A percentile compares a stretch with the other conserved stretches of the same genome.
Evolutionary conservation across 1,284 basidiomycete species (phyloP).

Genomic region (Clitocybe nebularis): DNA sequence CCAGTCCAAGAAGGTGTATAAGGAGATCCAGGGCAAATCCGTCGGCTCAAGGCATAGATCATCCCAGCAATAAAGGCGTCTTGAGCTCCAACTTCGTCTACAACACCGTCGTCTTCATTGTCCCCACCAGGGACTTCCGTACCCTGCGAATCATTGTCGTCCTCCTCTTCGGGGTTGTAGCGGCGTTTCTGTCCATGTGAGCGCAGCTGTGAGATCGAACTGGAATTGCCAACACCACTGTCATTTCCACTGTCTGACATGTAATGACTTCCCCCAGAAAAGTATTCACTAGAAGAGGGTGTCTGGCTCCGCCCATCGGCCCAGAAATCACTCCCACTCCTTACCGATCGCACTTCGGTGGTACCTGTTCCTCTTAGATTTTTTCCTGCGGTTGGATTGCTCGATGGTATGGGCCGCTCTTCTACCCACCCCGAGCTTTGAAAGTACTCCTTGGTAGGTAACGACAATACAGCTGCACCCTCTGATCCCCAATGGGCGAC

Average conservation of each 20-base stretch:
- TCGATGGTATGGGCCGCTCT: constrained; percentile 26
- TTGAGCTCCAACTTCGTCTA: constrained; percentile 72
- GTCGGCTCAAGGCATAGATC: constrained; percentile 69
- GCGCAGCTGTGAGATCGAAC: constrained; percentile 23
- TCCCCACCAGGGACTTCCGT: constrained; percentile 45
- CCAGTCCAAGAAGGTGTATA: constrained; percentile 57
- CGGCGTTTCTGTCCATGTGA: constrained; percentile 13
- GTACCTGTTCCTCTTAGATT: constrained; percentile 18
- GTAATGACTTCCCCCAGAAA: constrained; percentile 33
- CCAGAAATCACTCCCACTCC: constrained; percentile 73
- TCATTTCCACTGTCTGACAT: constrained; percentile 28
- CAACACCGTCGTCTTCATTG: constrained; percentile 33
- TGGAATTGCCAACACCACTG: constrained; percentile 18
- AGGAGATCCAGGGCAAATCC: constrained; percentile 63
- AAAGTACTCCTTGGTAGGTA: constrained; percentile 79
- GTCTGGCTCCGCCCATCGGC: constrained; percentile 55
- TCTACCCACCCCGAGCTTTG: constrained; percentile 75
- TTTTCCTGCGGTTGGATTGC: constrained; percentile 16
- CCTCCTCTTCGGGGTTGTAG: constrained; percentile 29
- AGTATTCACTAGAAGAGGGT: constrained; percentile 54
- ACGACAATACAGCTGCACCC: constrained; percentile 73
- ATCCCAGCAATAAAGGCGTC: constrained; percentile 79
- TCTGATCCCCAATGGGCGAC: constrained; percentile 73
- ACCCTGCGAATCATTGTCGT: constrained; percentile 53
- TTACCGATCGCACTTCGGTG: constrained; percentile 51